These are phyloP conservation scores for Jatropha multifida DNA, from an alignment of 441 rosid species.

Conservation along the genomic window DNA sequence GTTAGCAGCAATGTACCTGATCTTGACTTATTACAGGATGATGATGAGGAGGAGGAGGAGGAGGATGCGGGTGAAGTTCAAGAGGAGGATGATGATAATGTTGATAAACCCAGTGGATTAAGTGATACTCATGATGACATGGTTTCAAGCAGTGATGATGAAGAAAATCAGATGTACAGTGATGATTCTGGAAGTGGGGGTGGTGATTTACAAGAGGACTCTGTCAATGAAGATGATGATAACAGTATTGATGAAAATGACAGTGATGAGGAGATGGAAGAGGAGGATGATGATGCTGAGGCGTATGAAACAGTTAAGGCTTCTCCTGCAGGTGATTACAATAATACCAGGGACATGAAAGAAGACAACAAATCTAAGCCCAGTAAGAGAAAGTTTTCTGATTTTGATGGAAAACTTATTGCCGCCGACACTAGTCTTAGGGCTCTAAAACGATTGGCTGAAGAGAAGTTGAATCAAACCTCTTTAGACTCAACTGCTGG, in stretches of 20 bases:
- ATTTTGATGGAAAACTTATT: constrained; percentile 63
- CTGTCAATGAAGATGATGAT: constrained; percentile 24
- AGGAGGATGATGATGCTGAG: constrained; percentile 30
- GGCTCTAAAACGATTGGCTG: constrained; percentile 78
- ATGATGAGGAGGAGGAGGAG: constrained; percentile 27
- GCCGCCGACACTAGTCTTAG: constrained; percentile 83
- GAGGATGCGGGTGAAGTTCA: constrained; percentile 18
- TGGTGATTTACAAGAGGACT: constrained; percentile 31
- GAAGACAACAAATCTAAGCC: constrained; percentile 34
- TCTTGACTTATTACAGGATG: constrained; percentile 61
- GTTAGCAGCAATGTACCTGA: constrained; percentile 68
- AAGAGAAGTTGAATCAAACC: constrained; percentile 39
- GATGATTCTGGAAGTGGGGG: constrained; percentile 33
- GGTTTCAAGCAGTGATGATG: constrained; percentile 29
- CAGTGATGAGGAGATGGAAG: constrained; percentile 37
- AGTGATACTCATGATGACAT: constrained; percentile 41
- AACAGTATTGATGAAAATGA: constrained; percentile 23
- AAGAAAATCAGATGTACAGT: constrained; percentile 27
- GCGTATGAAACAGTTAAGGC: constrained; percentile 38
- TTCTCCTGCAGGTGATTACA: constrained; percentile 22
- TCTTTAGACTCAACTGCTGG: constrained; percentile 55
- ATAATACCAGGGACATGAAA: constrained; percentile 10
- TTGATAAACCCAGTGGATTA: constrained; percentile 30
- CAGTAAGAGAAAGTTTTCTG: constrained; percentile 67
- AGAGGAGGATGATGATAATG: constrained; percentile 8